Evolutionary conservation across 192 early-diverging fungal species (phyloP), one percentile per base, ranked within the genome.

Genomic region (Spinellus fusiger): DNA sequence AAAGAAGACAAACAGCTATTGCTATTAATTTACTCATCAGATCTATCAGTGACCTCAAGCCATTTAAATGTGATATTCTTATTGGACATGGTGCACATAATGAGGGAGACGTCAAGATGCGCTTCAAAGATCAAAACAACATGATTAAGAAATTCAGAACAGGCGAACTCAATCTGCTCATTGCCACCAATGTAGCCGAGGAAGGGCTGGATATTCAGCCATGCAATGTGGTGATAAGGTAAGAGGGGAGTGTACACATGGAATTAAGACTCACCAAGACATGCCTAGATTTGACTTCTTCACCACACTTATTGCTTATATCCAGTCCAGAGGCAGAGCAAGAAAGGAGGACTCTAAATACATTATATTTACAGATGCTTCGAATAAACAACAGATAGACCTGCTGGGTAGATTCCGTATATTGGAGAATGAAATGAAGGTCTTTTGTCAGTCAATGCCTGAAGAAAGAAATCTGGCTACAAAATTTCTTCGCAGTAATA

Each of bases 141-240:
- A 82, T 82, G 3, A 82, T 96, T 22, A 67, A 56, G 0, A 67
- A 83, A 22, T 98, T 98, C 65, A 73, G 82, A 20, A 61, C 64
- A 5, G 85, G 86, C 40, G 66, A 71, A 3, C 65, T 88, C 26
- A 96, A 96, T 61, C 61, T 96, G 26, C 63, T 98, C 1, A 82
- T 96, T 54, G 88, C 95, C 5, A 98, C 95, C 0, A 86, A 87
- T 76, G 93, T 98, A 10, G 95, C 92, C 10, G 95, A 96, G 65
- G 95, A 98, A 69, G 95, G 95, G 20, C 73, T 98, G 1, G 95
- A 98, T 68, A 92, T 98, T 47, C 89, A 91, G 65, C 85, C 89
- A 0, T 98, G 93, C 71, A 96, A 93, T 47, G 52, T 93, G 44
- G 91, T 95, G 9, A 80, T 95, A 22, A 79, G 90, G 71, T 89